Base-by-base conservation (phyloP, 2,329 filamentous ascomycete species). In the Ophiognomonia clavigignenti-juglandacearum region DNA sequence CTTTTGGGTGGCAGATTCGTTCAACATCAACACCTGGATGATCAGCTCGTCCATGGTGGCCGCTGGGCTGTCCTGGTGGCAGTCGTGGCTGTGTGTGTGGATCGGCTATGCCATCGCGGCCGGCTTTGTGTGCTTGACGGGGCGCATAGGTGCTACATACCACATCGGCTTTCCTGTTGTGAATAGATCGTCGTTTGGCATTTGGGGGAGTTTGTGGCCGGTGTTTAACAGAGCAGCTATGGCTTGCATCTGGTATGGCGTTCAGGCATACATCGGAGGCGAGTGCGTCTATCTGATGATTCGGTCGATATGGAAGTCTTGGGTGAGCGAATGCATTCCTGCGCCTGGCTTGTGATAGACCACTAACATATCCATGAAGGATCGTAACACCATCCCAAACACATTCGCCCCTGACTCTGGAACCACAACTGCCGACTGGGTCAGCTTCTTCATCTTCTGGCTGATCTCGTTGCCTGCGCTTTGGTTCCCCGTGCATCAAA, bases 21-120 rank as follows among this genome's bases (percentile, higher is more conserved):
- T 91, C 70, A 92, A 92, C 64, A 88, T 93, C 62, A 93, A 92
- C 66, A 93, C 88, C 2, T 95, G 88, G 90, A 95, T 95, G 88
- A 93, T 95, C 53, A 86, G 87, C 0, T 88, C 86, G 1, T 83
- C 86, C 31, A 90, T 89, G 79, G 88, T 95, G 27, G 78, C 85
- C 1, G 73, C 70, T 39, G 88, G 88, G 11, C 73, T 95, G 19
- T 88, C 87, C 7, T 95, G 89, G 89, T 95, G 89, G 89, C 88
- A 95, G 68, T 85, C 87, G 3, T 89, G 86, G 84, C 69, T 89
- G n/a, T 90, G 86, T 60, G 87, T 96, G 36, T 92, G 89, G 84
- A 69, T 91, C 23, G 90, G 91, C 45, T 95, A 96, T 61, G 73
- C 81, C 32, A 83, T 95, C 54, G 81, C 89, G 0, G 88, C 75